Evolutionary conservation across 768 basidiomycete genomes (phyloP).

Genomic region (Boletus rubropictus): DNA sequence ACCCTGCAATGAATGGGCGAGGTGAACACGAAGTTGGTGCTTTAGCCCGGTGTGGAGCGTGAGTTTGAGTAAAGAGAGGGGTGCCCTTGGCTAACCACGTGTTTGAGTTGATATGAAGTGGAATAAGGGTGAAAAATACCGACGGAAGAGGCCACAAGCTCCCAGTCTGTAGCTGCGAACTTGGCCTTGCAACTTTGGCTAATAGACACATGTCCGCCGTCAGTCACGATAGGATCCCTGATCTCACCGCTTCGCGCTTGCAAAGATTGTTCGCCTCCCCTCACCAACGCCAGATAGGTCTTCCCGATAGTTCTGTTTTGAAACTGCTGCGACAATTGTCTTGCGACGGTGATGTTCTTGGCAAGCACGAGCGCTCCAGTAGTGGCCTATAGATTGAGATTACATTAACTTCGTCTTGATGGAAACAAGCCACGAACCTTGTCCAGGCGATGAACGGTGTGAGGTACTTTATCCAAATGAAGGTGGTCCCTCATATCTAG

Average conservation of each 20-base stretch:
- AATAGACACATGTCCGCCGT: constrained; percentile 40
- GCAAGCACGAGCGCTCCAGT: constrained; percentile 61
- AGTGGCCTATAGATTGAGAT: constrained; percentile 39
- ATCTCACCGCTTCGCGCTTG: constrained; percentile 37
- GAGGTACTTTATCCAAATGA: constrained; percentile 34
- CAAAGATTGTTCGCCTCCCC: constrained; percentile 47
- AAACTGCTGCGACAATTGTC: constrained; percentile 54
- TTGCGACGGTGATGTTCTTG: constrained; percentile 37
- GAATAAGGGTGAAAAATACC: constrained; percentile 21
- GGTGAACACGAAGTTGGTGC: constrained; percentile 66
- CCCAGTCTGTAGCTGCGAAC: constrained; percentile 45
- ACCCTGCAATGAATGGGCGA: constrained; percentile 49
- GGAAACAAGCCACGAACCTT: constrained; percentile 37
- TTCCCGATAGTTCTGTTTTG: constrained; percentile 43
- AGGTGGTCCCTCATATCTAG: constrained; percentile 30
- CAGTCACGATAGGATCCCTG: constrained; percentile 34
- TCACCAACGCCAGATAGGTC: constrained; percentile 60
- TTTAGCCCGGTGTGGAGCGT: constrained; percentile 58
- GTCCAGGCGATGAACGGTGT: constrained; percentile 60
- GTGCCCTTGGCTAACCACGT: constrained; percentile 33
- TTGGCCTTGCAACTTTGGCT: constrained; percentile 29
- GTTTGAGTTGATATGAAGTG: constrained; percentile 26
- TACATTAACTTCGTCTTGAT: not conserved
- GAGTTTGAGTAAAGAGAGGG: constrained; percentile 53
- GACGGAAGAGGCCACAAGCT: constrained; percentile 54